phyloP scores from a whole-genome alignment of 768 basidiomycete species.

The Nidularia pulvinata region DNA sequence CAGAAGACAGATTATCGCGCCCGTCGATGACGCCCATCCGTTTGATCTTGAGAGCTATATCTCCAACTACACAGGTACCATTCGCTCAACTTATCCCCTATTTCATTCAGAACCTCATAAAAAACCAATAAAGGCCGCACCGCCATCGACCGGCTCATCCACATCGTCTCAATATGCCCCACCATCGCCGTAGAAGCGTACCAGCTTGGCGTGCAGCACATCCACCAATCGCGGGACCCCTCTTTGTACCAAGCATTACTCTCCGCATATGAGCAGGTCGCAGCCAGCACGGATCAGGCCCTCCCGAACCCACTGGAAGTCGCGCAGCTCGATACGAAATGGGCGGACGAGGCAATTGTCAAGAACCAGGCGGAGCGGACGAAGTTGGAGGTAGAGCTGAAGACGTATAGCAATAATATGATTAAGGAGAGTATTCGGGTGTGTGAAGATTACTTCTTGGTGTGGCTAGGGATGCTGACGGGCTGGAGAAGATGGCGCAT shows the following conservation, averaged over 20 bases:
- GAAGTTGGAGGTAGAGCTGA: conserved; percentile 93
- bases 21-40: conserved; percentile 78
- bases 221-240: conserved; percentile 71
- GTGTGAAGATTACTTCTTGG: conserved; percentile 16
- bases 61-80: conserved; percentile 70
- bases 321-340: conserved; percentile 58
- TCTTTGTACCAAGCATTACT: conserved; percentile 51
- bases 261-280: conserved; percentile 52
- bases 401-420: conserved; percentile 94
- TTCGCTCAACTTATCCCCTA: too few species aligned
- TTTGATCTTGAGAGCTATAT: conserved; percentile 87
- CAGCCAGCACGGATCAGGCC: conserved; percentile 22
- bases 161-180: conserved; percentile 66
- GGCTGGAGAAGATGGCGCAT: conserved; percentile 80
- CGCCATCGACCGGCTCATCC: conserved; percentile 71
- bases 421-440: conserved; percentile 99
- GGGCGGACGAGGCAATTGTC: conserved; percentile 69
- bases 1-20: conserved; percentile 28
- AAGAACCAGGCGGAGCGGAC: conserved; percentile 73
- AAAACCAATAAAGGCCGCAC: conserved; percentile 66
- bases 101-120: too few species aligned
- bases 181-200: conserved; percentile 73
- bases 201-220: conserved; percentile 60
- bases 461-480: background rate
- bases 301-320: conserved; percentile 48